Percentiles rank a stretch among this genome's conserved stretches.
Conservation (phyloP, 305 asterid genomes). For the Withania somnifera region DNA sequence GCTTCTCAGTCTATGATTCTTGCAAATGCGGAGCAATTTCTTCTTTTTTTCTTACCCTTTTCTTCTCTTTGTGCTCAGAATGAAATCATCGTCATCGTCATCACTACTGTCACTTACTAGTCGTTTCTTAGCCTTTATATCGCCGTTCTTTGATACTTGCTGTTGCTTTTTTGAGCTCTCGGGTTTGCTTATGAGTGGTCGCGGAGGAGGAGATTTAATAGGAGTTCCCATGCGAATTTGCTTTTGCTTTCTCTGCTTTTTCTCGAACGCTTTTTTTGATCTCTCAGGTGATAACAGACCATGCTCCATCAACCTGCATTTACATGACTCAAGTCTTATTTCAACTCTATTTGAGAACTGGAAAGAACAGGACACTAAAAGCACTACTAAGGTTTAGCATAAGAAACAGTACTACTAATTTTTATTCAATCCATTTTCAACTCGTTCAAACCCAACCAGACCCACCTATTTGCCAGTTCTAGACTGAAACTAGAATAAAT, state of each 20-base stretch:
- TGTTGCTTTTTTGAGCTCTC: slow-evolving; percentile 50
- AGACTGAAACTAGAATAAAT: too few species aligned
- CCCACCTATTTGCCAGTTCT: too few species aligned
- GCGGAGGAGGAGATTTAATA: slow-evolving; percentile 36
- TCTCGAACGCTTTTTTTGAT: slow-evolving; percentile 54
- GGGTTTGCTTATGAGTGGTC: background rate
- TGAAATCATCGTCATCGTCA: slow-evolving; percentile 42
- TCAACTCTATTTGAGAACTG: background rate
- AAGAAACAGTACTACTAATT: too few species aligned
- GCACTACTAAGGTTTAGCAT: too few species aligned
- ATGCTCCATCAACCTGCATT: slow-evolving; percentile 80
- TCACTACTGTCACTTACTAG: slow-evolving; percentile 32
- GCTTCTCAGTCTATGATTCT: background rate
- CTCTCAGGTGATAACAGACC: slow-evolving; percentile 67
- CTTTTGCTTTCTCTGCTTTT: slow-evolving; percentile 72
- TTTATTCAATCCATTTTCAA: too few species aligned
- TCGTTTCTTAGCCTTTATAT: slow-evolving; percentile 47
- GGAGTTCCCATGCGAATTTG: slow-evolving; percentile 59
- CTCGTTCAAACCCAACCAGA: too few species aligned
- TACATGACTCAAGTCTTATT: background rate
- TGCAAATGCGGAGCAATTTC: background rate
- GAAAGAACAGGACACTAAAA: background rate
- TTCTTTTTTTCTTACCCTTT: slow-evolving; percentile 31
- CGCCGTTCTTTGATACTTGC: slow-evolving; percentile 43
- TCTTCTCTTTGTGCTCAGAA: slow-evolving; percentile 54